Percentiles rank a stretch among this genome's conserved stretches.
Conservation (phyloP, 2,329 filamentous ascomycete species). For the Drechslerella dactyloides region DNA sequence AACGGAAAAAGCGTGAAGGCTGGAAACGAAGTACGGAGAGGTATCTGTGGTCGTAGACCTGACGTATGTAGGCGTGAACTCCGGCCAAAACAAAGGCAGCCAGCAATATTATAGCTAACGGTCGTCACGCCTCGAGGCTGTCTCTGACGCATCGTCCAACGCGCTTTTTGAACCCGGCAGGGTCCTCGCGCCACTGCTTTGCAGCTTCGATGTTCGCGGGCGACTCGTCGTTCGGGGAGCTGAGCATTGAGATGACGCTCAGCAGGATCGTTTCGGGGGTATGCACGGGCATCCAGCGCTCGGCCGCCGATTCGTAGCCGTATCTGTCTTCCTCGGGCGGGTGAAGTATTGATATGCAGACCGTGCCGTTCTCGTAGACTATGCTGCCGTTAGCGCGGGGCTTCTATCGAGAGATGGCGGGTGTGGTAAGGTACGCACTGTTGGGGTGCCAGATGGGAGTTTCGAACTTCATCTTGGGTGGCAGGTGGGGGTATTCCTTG, state of each 20-base stretch:
- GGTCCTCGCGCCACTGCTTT: slow-evolving; percentile 81
- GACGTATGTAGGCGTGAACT: too few species aligned
- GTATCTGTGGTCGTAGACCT: too few species aligned
- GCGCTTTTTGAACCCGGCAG: slow-evolving; percentile 75
- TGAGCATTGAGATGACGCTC: slow-evolving; percentile 88
- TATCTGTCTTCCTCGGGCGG: slow-evolving; percentile 83
- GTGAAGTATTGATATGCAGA: slow-evolving; percentile 97
- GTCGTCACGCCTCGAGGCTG: slow-evolving; percentile 68
- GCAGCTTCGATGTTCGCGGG: slow-evolving; percentile 95
- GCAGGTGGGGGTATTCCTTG: slow-evolving; percentile 80
- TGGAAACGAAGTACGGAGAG: too few species aligned
- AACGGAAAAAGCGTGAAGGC: too few species aligned
- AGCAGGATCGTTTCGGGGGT: slow-evolving; percentile 92
- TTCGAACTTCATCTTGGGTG: slow-evolving; percentile 87
- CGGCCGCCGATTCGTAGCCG: slow-evolving; percentile 86
- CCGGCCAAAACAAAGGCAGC: too few species aligned
- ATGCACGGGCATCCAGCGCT: slow-evolving; percentile 95
- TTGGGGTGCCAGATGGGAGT: slow-evolving; percentile 92
- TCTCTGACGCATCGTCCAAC: slow-evolving; percentile 80
- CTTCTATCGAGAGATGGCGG: background rate
- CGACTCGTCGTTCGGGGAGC: slow-evolving; percentile 91
- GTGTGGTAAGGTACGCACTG: slow-evolving; percentile 61
- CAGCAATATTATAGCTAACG: too few species aligned
- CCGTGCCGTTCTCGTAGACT: slow-evolving; percentile 82
- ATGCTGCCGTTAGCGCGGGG: slow-evolving; percentile 26